Evolutionary conservation across 306 rosid species (phyloP).

Genomic region (Rosa lucieae): DNA sequence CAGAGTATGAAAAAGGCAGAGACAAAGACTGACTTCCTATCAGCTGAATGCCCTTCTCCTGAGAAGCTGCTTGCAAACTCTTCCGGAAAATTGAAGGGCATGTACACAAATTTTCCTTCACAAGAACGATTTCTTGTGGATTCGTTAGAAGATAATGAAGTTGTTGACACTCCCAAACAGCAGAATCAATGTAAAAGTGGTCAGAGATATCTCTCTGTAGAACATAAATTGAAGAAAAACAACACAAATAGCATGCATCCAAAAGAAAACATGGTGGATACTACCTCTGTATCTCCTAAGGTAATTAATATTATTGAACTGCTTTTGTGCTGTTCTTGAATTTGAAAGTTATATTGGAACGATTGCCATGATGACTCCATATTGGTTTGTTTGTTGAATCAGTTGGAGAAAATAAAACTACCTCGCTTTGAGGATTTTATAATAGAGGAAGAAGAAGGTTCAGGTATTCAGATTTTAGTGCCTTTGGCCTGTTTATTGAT

Average conservation of each 20-base stretch:
- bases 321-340: conserved; percentile 8
- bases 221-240: conserved; percentile 37
- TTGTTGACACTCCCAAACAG: conserved; percentile 25
- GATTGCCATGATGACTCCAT: neutral
- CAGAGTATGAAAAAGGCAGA: conserved; percentile 19
- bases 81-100: conserved; percentile 30
- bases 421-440: conserved; percentile 33
- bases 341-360: neutral
- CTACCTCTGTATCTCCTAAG: conserved; percentile 33
- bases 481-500: neutral
- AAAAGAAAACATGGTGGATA: conserved; percentile 21
- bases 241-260: conserved; percentile 9
- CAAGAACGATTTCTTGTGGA: conserved; percentile 30
- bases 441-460: conserved; percentile 46
- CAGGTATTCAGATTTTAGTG: conserved; percentile 27
- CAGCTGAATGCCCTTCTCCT: conserved; percentile 19
- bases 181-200: conserved; percentile 30
- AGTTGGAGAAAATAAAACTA: conserved; percentile 26
- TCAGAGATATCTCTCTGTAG: conserved; percentile 26
- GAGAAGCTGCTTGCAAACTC: conserved; percentile 33
- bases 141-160: conserved; percentile 29
- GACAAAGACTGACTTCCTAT: conserved; percentile 21
- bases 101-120: conserved; percentile 20
- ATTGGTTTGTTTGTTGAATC: conserved; percentile 24
- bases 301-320: conserved; percentile 28